Conservation (phyloP, 2,329 filamentous ascomycete species). For the Claviceps africana region DNA sequence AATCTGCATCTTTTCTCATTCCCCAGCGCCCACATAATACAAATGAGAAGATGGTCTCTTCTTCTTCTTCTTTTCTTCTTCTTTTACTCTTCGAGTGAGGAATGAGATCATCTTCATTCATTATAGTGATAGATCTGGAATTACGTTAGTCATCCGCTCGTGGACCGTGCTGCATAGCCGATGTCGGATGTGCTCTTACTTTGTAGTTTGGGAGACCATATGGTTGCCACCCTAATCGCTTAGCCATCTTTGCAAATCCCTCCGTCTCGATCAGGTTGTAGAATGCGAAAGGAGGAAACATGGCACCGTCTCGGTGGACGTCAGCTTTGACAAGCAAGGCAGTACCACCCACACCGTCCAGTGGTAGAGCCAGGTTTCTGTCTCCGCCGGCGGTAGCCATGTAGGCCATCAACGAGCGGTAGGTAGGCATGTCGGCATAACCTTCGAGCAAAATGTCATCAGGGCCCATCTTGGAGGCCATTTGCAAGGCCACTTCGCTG, state of each 20-base stretch:
- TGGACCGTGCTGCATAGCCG: not conserved
- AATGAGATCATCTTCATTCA: slow-evolving; percentile 40
- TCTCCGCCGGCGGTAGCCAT: slow-evolving; percentile 48
- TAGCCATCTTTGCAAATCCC: slow-evolving; percentile 95
- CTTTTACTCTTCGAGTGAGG: not conserved
- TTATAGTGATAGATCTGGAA: slow-evolving; percentile 77
- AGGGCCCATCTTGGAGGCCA: slow-evolving; percentile 67
- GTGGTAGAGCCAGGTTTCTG: slow-evolving; percentile 47
- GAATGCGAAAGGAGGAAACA: slow-evolving; percentile 95
- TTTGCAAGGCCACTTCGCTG: slow-evolving; percentile 59
- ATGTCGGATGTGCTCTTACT: slow-evolving; percentile 34
- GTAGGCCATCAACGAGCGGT: slow-evolving; percentile 80
- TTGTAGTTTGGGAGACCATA: slow-evolving; percentile 94
- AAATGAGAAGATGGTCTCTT: not conserved
- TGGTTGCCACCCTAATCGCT: slow-evolving; percentile 69
- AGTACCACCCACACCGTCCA: slow-evolving; percentile 91
- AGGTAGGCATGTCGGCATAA: slow-evolving; percentile 86
- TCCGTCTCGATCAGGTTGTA: slow-evolving; percentile 97
- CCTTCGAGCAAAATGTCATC: slow-evolving; percentile 92
- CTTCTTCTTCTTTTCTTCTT: not conserved
- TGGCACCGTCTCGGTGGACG: slow-evolving; percentile 91
- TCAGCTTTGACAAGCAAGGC: slow-evolving; percentile 90
- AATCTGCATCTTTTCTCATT: not conserved
- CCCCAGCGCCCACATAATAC: not conserved
- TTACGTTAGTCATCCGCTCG: slow-evolving; percentile 2